phyloP scores from a whole-genome alignment of 192 early-diverging fungal species.

The Dimargaris cristalligena region DNA sequence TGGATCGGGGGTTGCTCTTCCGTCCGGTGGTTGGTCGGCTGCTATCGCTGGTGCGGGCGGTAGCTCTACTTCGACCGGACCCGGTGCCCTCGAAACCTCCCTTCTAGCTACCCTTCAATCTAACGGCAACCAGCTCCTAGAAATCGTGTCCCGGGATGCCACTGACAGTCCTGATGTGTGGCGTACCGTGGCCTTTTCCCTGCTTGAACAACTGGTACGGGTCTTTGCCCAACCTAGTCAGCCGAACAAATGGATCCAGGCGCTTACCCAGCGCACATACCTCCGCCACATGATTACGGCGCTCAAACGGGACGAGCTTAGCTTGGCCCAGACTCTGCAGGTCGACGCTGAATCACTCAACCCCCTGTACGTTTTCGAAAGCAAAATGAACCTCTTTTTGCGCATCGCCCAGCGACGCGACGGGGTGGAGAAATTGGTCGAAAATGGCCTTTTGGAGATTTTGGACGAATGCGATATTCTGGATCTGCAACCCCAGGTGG shows the following conservation, averaged over 20 bases:
- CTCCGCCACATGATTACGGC: slow-evolving; percentile 36
- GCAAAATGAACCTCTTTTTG: slow-evolving; percentile 66
- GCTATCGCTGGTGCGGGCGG: background rate
- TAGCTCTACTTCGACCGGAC: slow-evolving; percentile 8
- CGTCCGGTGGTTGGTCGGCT: background rate
- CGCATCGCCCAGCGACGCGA: slow-evolving; percentile 54
- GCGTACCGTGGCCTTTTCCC: slow-evolving; percentile 69
- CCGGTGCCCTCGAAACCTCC: slow-evolving; percentile 18
- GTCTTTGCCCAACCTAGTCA: slow-evolving; percentile 26
- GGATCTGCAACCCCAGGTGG: slow-evolving; percentile 46
- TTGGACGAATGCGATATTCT: slow-evolving; percentile 56
- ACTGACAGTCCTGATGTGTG: slow-evolving; percentile 62
- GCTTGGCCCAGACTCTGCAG: slow-evolving; percentile 30
- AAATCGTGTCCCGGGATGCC: slow-evolving; percentile 63
- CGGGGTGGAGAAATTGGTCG: slow-evolving; percentile 60
- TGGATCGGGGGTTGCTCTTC: background rate
- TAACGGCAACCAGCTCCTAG: slow-evolving; percentile 53
- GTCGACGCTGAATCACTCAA: slow-evolving; percentile 35
- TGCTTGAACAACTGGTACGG: slow-evolving; percentile 49
- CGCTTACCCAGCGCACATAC: slow-evolving; percentile 34
- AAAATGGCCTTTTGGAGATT: slow-evolving; percentile 61
- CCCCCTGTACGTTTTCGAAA: slow-evolving; percentile 54
- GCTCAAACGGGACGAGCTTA: slow-evolving; percentile 42
- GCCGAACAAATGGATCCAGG: slow-evolving; percentile 26
- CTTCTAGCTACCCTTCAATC: slow-evolving; percentile 32